Percentiles rank a stretch among this genome's conserved stretches.
These are phyloP conservation scores for Penicillium pulvis DNA, from an alignment of 495 filamentous ascomycete genomes.

Conservation along the genomic window DNA sequence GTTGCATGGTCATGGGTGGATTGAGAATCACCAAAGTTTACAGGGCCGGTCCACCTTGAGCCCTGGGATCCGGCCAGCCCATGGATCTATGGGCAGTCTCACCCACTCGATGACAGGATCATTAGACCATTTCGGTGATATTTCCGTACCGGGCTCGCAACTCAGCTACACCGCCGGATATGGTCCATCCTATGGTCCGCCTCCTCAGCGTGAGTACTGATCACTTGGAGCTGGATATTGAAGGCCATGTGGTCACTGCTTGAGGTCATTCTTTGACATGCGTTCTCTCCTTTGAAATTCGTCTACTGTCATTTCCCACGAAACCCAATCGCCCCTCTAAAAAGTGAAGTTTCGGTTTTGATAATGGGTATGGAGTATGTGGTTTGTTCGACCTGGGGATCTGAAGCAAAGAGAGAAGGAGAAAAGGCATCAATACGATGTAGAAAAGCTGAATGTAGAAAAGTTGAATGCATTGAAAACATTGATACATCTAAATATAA, in stretches of 20 bases:
- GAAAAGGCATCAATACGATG: not conserved
- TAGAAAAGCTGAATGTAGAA: slow-evolving; percentile 1
- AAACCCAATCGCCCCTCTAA: not conserved
- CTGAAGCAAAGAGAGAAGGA: not conserved
- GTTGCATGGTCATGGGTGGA: slow-evolving; percentile 31
- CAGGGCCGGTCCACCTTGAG: slow-evolving; percentile 26
- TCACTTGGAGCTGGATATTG: not conserved
- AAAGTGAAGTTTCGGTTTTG: not conserved
- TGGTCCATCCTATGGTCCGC: slow-evolving; percentile 30
- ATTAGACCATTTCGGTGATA: slow-evolving; percentile 39
- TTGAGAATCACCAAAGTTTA: slow-evolving; percentile 29
- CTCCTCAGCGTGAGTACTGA: slow-evolving; percentile 34
- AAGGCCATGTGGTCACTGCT: not conserved
- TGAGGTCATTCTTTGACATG: not conserved
- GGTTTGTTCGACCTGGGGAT: not conserved
- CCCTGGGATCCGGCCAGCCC: slow-evolving; percentile 29
- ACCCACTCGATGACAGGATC: slow-evolving; percentile 31
- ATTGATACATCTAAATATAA: slow-evolving; percentile 12
- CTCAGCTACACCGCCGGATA: slow-evolving; percentile 38
- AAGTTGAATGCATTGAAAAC: slow-evolving; percentile 2
- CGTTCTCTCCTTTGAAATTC: not conserved
- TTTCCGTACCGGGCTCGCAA: slow-evolving; percentile 36
- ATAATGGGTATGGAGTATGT: not conserved
- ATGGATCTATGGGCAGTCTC: slow-evolving; percentile 26
- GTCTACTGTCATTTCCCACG: too few relatives aligned